Conservation (phyloP, 1,284 basidiomycete species). For the Ustilago nuda region DNA sequence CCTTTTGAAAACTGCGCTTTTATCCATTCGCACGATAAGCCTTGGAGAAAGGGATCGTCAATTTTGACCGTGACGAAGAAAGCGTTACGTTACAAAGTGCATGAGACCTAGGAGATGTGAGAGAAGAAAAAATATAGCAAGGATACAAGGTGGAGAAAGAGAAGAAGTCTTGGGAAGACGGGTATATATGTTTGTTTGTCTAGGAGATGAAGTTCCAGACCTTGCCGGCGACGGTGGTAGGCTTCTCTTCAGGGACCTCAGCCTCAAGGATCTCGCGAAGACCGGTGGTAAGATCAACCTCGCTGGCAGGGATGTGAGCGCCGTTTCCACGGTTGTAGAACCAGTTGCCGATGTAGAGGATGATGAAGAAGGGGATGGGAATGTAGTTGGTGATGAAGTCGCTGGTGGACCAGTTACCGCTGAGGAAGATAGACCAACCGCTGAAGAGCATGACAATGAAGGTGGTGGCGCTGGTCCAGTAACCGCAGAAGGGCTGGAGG, state of each 20-base stretch:
- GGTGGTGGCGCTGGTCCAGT: slow-evolving; percentile 43
- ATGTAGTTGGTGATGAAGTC: slow-evolving; percentile 82
- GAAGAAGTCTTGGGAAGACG: neutral
- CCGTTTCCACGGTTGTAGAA: slow-evolving; percentile 71
- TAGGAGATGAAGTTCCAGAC: slow-evolving; percentile 49
- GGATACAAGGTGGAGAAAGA: slow-evolving; percentile 16
- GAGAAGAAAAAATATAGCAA: slow-evolving; percentile 7
- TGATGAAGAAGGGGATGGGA: slow-evolving; percentile 80
- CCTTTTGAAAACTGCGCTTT: no score
- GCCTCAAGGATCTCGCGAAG: slow-evolving; percentile 60
- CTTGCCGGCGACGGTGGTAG: slow-evolving; percentile 49
- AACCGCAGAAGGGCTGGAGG: slow-evolving; percentile 66
- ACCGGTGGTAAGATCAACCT: slow-evolving; percentile 74
- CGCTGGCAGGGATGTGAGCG: slow-evolving; percentile 61
- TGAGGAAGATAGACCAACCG: slow-evolving; percentile 70
- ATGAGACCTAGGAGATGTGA: slow-evolving; percentile 14
- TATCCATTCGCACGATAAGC: neutral
- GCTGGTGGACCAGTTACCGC: slow-evolving; percentile 70
- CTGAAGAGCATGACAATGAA: slow-evolving; percentile 60
- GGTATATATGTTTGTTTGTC: slow-evolving; percentile 7
- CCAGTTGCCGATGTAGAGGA: slow-evolving; percentile 77
- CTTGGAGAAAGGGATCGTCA: neutral
- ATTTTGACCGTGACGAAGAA: slow-evolving; percentile 7
- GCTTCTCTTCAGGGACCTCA: slow-evolving; percentile 46
- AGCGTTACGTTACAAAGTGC: slow-evolving; percentile 15